Evolutionary conservation across 257 asterid genomes (phyloP), one percentile per base, ranked within the genome.

Genomic region (Plectranthus barbatus): DNA sequence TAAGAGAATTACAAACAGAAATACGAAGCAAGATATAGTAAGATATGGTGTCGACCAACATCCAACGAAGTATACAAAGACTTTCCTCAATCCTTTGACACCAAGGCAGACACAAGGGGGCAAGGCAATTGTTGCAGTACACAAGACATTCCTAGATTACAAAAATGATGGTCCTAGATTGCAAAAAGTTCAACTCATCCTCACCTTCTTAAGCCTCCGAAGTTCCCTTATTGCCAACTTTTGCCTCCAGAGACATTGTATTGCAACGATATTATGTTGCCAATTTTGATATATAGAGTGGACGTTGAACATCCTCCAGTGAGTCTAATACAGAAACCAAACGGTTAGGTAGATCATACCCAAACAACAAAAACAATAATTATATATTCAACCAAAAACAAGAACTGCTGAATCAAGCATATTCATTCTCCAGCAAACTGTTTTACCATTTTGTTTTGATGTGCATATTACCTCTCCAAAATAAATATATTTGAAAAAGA

Each of bases 191-290:
- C 17, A 41, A 60, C 33, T 24, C 41, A 42, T 33, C 45, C 67
- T 59, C 70, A 91, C 98, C 96, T 88, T 79, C 79, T 79, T 91
- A 72, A 91, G 98, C 82, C 72, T 84, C 76, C 88, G 75, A 65
- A 88, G 67, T 74, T 88, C 94, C 76, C 88, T 78, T 77, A 76
- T 84, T 5, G 98, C 96, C 83, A 88, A 56, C 73, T 86, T 91
- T 60, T 53, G 89, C 83, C 95, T 81, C 98, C 98, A 91, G 75
- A 79, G 82, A 73, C 96, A 86, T 78, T 93, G 99, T 66, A 93
- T 85, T 21, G 94, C 82, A 64, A 93, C 74, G 74, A 90, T 85
- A 42, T 84, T 75, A 60, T 90, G 78, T 70, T 84, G 99, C 19
- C 96, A 90, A 75, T 81, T 77, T 71, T 69, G 84, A 74, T 76